phyloP scores from a whole-genome alignment of 805 yeast species.

The Saccharomyces cerevisiae region DNA sequence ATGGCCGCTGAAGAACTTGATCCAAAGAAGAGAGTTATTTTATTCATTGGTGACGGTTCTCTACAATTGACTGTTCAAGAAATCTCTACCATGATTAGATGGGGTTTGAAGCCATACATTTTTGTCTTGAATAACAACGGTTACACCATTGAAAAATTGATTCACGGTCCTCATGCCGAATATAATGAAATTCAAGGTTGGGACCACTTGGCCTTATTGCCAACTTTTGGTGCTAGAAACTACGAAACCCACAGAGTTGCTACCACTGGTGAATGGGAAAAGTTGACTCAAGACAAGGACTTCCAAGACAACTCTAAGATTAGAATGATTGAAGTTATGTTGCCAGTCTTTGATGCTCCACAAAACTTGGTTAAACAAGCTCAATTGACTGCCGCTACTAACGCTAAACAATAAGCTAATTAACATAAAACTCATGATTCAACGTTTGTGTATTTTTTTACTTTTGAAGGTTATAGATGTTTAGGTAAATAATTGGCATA shows the following conservation, averaged over 20 bases:
- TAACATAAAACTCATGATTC: neutral
- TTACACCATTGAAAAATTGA: slow-evolving; percentile 63
- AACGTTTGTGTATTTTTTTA: neutral
- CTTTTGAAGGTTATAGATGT: neutral
- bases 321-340: slow-evolving; percentile 58
- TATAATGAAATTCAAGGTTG: slow-evolving; percentile 60
- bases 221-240: slow-evolving; percentile 38
- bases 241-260: slow-evolving; percentile 46
- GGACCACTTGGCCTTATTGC: slow-evolving; percentile 50
- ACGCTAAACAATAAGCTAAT: slow-evolving; percentile 24
- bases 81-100: slow-evolving; percentile 55
- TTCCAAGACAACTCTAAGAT: slow-evolving; percentile 49
- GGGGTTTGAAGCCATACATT: slow-evolving; percentile 55
- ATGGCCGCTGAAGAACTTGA: slow-evolving; percentile 55
- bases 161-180: slow-evolving; percentile 53
- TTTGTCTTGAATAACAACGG: slow-evolving; percentile 64
- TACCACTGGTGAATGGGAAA: slow-evolving; percentile 50
- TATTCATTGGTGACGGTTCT: slow-evolving; percentile 67
- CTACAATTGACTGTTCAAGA: slow-evolving; percentile 64
- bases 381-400: slow-evolving; percentile 44
- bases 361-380: slow-evolving; percentile 57
- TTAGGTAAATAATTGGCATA: neutral
- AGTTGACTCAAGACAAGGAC: slow-evolving; percentile 37
- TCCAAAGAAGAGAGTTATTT: slow-evolving; percentile 48
- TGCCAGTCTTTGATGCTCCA: slow-evolving; percentile 64